A percentile compares a stretch with the other conserved stretches of the same genome.
These are phyloP conservation scores for Stephania yunnanensis DNA, from an alignment of 164 flowering plant genomes.

Conservation along the genomic window DNA sequence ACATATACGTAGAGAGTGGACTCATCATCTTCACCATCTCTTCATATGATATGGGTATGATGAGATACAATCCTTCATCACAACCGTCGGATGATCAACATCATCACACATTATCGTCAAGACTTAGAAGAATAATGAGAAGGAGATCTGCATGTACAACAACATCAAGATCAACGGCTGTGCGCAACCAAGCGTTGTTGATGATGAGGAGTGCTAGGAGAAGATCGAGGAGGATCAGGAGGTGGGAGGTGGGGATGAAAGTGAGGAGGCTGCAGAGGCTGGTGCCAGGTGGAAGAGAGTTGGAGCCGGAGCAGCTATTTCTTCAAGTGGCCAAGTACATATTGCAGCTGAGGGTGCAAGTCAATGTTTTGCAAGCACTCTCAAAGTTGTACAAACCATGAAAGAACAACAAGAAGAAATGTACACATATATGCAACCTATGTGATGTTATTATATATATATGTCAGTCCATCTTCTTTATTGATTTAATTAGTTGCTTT, in stretches of 20 bases:
- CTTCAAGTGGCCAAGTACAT: conserved; percentile 58
- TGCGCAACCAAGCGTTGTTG: not conserved
- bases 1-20: no score
- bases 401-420: not conserved
- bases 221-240: not conserved
- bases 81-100: not conserved
- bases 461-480: not conserved
- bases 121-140: not conserved
- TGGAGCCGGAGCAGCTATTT: conserved; percentile 52
- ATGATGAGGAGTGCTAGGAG: not conserved
- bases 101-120: not conserved
- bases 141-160: not conserved
- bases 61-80: no score
- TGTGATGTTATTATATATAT: no score
- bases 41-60: not conserved
- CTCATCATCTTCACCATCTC: conserved; percentile 10
- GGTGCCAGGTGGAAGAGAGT: conserved; percentile 54
- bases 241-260: conserved; percentile 29
- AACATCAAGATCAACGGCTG: not conserved
- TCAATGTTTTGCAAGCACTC: conserved; percentile 52
- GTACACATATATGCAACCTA: not conserved
- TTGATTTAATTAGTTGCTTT: not conserved
- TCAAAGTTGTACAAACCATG: conserved; percentile 32
- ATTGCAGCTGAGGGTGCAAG: conserved; percentile 50
- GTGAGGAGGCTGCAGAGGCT: conserved; percentile 49